Conservation (phyloP, 2,329 filamentous ascomycete species). For the Didymella keratinophila region DNA sequence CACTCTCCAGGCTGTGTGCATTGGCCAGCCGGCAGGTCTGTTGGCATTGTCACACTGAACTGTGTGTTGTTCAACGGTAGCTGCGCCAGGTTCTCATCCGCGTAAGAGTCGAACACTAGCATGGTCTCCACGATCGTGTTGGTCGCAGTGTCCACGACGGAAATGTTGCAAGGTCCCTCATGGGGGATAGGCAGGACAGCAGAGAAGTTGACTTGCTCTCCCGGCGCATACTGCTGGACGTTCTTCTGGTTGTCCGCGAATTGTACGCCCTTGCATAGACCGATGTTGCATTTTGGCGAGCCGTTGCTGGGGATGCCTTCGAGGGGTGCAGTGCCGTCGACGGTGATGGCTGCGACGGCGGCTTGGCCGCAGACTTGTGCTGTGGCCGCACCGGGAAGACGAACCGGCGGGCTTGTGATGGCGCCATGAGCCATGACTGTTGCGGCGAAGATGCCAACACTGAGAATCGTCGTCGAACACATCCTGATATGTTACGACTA, state of each 20-base stretch:
- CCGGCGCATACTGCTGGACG: slow-evolving; percentile 58
- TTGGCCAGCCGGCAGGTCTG: slow-evolving; percentile 50
- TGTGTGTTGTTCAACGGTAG: slow-evolving; percentile 55
- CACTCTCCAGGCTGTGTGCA: slow-evolving; percentile 59
- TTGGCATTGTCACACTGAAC: slow-evolving; percentile 63
- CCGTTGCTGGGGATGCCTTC: slow-evolving; percentile 60
- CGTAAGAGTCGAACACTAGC: slow-evolving; percentile 38
- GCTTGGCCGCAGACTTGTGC: slow-evolving; percentile 60
- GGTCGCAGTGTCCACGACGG: slow-evolving; percentile 63
- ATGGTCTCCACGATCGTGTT: slow-evolving; percentile 59
- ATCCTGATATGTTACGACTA: slow-evolving; percentile 13
- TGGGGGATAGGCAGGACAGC: slow-evolving; percentile 62
- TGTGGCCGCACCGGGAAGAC: slow-evolving; percentile 61
- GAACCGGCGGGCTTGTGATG: slow-evolving; percentile 59
- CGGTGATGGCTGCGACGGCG: slow-evolving; percentile 59
- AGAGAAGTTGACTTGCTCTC: slow-evolving; percentile 52
- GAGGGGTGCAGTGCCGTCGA: slow-evolving; percentile 53
- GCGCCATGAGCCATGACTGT: slow-evolving; percentile 59
- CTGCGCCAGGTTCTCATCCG: slow-evolving; percentile 42
- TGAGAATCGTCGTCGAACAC: slow-evolving; percentile 9
- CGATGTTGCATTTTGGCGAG: slow-evolving; percentile 58
- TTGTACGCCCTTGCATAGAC: slow-evolving; percentile 66
- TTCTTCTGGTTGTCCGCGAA: slow-evolving; percentile 64
- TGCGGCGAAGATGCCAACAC: slow-evolving; percentile 15
- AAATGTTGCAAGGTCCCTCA: slow-evolving; percentile 66